Evolutionary conservation across 495 filamentous ascomycete species (phyloP).

Genomic region (Schizothecium vesticola): DNA sequence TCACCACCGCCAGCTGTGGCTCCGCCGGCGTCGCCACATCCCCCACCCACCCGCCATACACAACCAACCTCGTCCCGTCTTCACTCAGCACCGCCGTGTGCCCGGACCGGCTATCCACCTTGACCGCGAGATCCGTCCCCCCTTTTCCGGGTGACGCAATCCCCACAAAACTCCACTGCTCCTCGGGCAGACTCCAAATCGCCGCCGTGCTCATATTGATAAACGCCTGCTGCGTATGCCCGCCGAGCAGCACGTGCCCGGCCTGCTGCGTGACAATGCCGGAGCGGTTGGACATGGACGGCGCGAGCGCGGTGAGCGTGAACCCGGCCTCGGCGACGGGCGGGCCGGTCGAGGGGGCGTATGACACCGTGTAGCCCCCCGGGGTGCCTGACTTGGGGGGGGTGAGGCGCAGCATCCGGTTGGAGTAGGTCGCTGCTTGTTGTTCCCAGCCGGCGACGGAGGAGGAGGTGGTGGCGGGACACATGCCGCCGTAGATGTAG

Average conservation of each 20-base stretch:
- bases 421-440: conserved; percentile 67
- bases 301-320: conserved; percentile 64
- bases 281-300: conserved; percentile 52
- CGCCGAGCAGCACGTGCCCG: conserved; percentile 76
- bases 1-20: conserved; percentile 72
- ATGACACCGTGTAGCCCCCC: conserved; percentile 16
- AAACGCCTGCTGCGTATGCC: conserved; percentile 77
- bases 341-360: conserved; percentile 25
- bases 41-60: conserved; percentile 90
- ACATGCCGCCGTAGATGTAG: conserved; percentile 88
- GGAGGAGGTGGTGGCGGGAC: conserved; percentile 47
- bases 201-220: conserved; percentile 91
- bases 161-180: conserved; percentile 75
- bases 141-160: conserved; percentile 44
- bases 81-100: conserved; percentile 75
- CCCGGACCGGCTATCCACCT: conserved; percentile 73
- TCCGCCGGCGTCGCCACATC: conserved; percentile 65
- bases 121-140: conserved; percentile 5
- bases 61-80: conserved; percentile 66
- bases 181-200: conserved; percentile 77
- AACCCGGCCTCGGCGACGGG: conserved; percentile 85
- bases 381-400: conserved; percentile 25
- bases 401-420: conserved; percentile 59
- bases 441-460: conserved; percentile 46
- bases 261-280: conserved; percentile 58